Evolutionary conservation across 2,329 filamentous ascomycete species (phyloP).

Genomic region (Arachnomyces sp.): DNA sequence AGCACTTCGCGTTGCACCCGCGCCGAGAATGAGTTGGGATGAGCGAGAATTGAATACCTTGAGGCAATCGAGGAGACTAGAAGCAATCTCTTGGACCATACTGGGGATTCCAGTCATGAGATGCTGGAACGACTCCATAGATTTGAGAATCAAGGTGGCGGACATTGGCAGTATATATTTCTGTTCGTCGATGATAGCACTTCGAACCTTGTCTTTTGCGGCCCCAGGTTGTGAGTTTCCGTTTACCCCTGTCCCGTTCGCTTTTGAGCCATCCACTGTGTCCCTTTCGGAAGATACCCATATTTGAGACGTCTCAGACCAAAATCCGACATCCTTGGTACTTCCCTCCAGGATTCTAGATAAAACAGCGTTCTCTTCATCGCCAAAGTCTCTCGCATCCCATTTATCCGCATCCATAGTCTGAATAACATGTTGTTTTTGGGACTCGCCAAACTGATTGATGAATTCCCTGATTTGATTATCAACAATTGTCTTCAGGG

Average conservation of each 20-base stretch:
- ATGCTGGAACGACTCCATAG: constrained; percentile 74
- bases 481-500: constrained; percentile 55
- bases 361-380: constrained; percentile 44
- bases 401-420: constrained; percentile 56
- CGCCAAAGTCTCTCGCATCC: constrained; percentile 57
- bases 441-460: constrained; percentile 48
- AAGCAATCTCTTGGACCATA: constrained; percentile 76
- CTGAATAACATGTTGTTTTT: constrained; percentile 50
- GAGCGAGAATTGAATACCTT: constrained; percentile 93
- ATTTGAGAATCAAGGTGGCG: constrained; percentile 70
- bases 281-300: constrained; percentile 37
- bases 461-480: constrained; percentile 58
- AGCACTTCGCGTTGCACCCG: constrained; percentile 79
- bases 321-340: constrained; percentile 50
- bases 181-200: constrained; percentile 74
- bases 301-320: constrained; percentile 45
- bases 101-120: constrained; percentile 79
- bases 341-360: constrained; percentile 51
- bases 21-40: constrained; percentile 92
- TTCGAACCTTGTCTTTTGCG: constrained; percentile 57
- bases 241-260: constrained; percentile 32
- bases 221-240: constrained; percentile 18
- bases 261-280: constrained; percentile 18
- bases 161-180: constrained; percentile 80
- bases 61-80: constrained; percentile 73